Base-by-base conservation (phyloP, 495 filamentous ascomycete species). In the Geopyxis carbonaria region DNA sequence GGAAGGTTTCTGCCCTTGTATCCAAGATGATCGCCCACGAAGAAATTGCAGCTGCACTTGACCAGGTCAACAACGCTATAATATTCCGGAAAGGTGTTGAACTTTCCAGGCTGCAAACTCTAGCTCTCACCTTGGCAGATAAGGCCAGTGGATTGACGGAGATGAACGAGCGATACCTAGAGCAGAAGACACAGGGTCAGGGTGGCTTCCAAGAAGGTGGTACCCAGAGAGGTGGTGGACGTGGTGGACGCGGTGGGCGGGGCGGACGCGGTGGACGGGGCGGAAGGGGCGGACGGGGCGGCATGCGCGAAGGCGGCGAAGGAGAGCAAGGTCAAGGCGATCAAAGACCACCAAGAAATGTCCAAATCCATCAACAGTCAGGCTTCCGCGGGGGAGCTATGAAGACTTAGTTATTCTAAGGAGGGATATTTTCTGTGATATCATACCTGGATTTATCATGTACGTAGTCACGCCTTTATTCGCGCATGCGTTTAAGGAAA, bases 11-110 rank as follows among this genome's bases (percentile, higher is more conserved):
- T 8, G 83, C 89, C n/a, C 72, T 99, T 43, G 76, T 99, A 56
- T 87, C 80, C 70, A 92, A 91, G 64, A 99, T 99, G 89, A 95
- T 95, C 60, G 92, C 84, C 43, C 89, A 99, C 64, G 89, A 99
- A 58, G 89, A 99, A 53, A 73, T 99, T 28, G 81, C 79, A 20
- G 89, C 89, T 38, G 91, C 89, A 22, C 71, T 99, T 27, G 89
- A 99, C 67, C 89, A 95, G 62, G 91, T 99, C 62, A 93, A 87
- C 59, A 75, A 79, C 43, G 87, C 84, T 25, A 86, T 99, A 60
- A 83, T 95, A 63, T 99, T 99, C 80, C 76, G 91, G 61, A 95
- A 95, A 76, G 89, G 89, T 34, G 89, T 99, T 39, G 91, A 99
- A 67, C 70, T 99, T 34, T 93, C 83, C 45, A 73, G 89, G 46